These are phyloP conservation scores for Colletotrichum paranaense DNA, from an alignment of 2,329 filamentous ascomycete genomes.

Conservation along the genomic window DNA sequence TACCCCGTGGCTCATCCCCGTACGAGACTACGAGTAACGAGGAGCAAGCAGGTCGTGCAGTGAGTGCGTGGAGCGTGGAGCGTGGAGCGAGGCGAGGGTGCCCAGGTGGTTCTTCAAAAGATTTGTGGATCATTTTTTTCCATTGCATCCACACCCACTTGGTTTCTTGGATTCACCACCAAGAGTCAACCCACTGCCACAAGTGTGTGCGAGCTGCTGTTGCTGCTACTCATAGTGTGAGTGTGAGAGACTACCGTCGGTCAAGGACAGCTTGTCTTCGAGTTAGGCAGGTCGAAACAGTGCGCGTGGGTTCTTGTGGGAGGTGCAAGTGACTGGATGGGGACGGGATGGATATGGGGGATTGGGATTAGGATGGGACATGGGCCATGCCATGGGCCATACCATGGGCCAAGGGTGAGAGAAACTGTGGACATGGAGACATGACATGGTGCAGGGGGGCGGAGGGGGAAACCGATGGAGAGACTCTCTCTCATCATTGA, in stretches of 20 bases:
- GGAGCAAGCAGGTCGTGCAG: not conserved
- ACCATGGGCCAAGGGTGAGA: no score
- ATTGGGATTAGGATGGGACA: not conserved
- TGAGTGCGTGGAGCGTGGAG: not conserved
- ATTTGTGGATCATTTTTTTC: slow-evolving; percentile 7
- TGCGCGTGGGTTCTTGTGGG: slow-evolving; percentile 2
- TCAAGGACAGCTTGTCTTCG: slow-evolving; percentile 23
- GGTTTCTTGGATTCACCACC: no score
- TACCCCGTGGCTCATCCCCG: slow-evolving; percentile 2
- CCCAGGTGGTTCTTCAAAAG: not conserved
- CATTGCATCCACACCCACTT: slow-evolving; percentile 1
- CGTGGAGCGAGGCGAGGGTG: not conserved
- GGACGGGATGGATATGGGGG: not conserved
- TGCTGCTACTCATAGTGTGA: no score
- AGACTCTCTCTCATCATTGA: not conserved
- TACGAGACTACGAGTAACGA: not conserved
- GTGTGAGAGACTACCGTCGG: not conserved
- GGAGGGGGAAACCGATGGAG: no score
- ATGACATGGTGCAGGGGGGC: no score
- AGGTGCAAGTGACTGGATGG: not conserved
- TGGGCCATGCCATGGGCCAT: not conserved
- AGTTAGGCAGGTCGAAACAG: slow-evolving; percentile 30
- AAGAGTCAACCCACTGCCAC: no score
- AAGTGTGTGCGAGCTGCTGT: no score
- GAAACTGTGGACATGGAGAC: no score